Percentiles rank a stretch among this genome's conserved stretches.
Conservation (phyloP, 2,329 filamentous ascomycete species). For the Chaetothyriales sp. region DNA sequence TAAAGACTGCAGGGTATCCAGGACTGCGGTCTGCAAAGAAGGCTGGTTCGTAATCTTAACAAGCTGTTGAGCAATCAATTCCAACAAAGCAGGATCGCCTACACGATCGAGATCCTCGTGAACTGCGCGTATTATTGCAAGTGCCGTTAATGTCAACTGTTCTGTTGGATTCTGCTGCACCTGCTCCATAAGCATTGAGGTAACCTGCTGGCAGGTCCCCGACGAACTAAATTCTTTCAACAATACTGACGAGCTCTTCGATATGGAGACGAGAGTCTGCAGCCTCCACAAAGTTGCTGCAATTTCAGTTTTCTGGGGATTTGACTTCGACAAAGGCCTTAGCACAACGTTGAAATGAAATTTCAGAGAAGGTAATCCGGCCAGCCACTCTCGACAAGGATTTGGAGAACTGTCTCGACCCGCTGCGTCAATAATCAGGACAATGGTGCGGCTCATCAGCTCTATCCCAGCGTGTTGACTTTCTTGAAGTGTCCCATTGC, state of each 20-base stretch:
- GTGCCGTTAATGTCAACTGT: neutral
- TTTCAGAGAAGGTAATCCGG: neutral
- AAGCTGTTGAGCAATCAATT: constrained; percentile 9
- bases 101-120: constrained; percentile 7
- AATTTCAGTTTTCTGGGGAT: neutral
- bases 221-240: neutral
- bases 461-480: neutral
- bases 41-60: constrained; percentile 3
- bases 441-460: neutral
- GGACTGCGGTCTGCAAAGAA: constrained; percentile 7
- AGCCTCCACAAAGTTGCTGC: neutral
- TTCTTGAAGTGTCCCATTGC: neutral
- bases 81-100: constrained; percentile 4
- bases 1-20: constrained; percentile 11
- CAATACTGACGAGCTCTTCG: neutral
- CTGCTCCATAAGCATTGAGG: neutral
- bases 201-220: neutral
- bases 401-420: neutral
- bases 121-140: neutral
- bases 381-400: neutral
- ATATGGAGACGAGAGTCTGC: neutral
- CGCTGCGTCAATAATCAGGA: neutral
- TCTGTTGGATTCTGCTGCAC: neutral
- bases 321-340: neutral
- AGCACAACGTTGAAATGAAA: neutral